phyloP scores from a whole-genome alignment of 129 eudicot genomes.

The Solidago caesia region DNA sequence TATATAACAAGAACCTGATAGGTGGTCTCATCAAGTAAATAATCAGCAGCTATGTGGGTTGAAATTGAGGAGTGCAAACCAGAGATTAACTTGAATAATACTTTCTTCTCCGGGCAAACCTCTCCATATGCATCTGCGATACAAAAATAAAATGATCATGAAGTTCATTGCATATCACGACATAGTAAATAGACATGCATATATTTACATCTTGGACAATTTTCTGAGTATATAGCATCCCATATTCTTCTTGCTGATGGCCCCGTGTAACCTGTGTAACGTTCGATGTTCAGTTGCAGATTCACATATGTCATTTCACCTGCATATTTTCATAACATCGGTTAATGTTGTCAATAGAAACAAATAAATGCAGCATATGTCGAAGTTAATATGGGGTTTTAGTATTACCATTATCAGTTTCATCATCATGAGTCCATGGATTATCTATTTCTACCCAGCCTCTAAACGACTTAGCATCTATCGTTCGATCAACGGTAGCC shows the following conservation, averaged over 20 bases:
- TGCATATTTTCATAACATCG: constrained; percentile 34
- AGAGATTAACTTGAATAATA: constrained; percentile 76
- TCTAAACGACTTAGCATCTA: constrained; percentile 71
- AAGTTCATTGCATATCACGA: not conserved
- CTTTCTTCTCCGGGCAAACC: constrained; percentile 74
- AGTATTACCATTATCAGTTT: constrained; percentile 80
- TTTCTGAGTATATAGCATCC: constrained; percentile 89
- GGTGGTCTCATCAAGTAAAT: constrained; percentile 62
- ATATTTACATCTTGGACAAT: constrained; percentile 81
- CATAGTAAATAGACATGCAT: not conserved
- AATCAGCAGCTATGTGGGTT: constrained; percentile 78
- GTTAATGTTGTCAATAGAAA: constrained; percentile 14
- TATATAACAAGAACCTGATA: constrained; percentile 43
- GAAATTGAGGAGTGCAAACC: constrained; percentile 91
- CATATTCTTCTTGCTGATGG: constrained; percentile 95
- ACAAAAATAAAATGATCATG: not conserved
- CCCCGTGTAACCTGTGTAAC: constrained; percentile 84
- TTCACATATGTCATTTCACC: constrained; percentile 95
- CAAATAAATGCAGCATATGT: not conserved
- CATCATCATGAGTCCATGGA: constrained; percentile 95
- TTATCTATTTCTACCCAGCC: constrained; percentile 93
- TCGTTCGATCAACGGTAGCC: constrained; percentile 86
- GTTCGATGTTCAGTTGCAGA: constrained; percentile 78
- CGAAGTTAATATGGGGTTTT: not conserved
- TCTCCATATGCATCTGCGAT: constrained; percentile 72